phyloP scores from a whole-genome alignment of 176 grass and related monocot genomes.

The Eleusine indica region DNA sequence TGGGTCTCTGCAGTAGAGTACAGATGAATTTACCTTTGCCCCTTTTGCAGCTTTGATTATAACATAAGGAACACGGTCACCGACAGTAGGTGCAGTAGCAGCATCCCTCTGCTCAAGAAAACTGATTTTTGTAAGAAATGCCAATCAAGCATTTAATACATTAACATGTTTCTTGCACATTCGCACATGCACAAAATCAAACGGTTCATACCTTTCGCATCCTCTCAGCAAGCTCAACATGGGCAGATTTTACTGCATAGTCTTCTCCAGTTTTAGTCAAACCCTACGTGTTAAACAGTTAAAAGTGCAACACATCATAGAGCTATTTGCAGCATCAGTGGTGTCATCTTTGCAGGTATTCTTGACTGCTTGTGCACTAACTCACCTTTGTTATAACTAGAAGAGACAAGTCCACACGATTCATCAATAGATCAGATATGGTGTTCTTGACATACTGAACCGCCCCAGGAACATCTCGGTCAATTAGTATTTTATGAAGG shows the following conservation, averaged over 20 bases:
- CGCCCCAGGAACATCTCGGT: conserved; percentile 86
- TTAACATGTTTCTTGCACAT: conserved; percentile 17
- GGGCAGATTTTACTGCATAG: conserved; percentile 96
- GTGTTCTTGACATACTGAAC: conserved; percentile 98
- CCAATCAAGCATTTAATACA: conserved; percentile 12
- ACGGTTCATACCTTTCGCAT: conserved; percentile 79
- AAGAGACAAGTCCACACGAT: conserved; percentile 95
- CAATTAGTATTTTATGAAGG: conserved; percentile 93
- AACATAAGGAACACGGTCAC: conserved; percentile 96
- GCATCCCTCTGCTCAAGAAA: conserved; percentile 83
- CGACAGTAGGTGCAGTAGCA: conserved; percentile 95
- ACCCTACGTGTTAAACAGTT: conserved; percentile 57
- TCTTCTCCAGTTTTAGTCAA: conserved; percentile 99
- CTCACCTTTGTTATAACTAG: conserved; percentile 98
- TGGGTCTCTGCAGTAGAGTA: background rate
- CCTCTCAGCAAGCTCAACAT: conserved; percentile 98
- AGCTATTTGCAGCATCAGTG: background rate
- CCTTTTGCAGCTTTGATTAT: conserved; percentile 98
- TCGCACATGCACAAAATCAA: conserved; percentile 13
- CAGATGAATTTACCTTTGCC: conserved; percentile 70
- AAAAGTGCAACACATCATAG: background rate
- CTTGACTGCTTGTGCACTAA: background rate
- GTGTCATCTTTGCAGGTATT: background rate
- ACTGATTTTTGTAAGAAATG: conserved; percentile 37
- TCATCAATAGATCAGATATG: conserved; percentile 98